Evolutionary conservation across 495 filamentous ascomycete genomes (phyloP).

Genomic region (Echria macrotheca): DNA sequence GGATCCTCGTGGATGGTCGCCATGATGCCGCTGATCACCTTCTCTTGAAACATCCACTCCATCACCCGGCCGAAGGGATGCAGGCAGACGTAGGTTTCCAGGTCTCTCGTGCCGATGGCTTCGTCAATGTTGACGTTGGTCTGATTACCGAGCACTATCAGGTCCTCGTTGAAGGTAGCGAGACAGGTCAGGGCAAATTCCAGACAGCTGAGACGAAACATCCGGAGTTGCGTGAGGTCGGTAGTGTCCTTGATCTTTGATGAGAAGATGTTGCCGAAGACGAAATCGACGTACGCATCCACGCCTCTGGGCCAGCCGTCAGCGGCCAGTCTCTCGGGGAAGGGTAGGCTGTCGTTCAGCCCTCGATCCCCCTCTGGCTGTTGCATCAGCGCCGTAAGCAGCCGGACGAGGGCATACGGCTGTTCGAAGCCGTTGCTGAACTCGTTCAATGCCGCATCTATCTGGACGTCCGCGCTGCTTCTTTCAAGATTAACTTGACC

Average conservation of each 20-base stretch:
- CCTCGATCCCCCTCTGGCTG: conserved; percentile 52
- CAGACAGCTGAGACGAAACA: conserved; percentile 72
- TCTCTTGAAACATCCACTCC: conserved; percentile 96
- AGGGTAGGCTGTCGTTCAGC: conserved; percentile 71
- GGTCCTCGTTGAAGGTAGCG: conserved; percentile 81
- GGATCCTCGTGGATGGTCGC: conserved; percentile 67
- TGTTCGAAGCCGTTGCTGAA: conserved; percentile 72
- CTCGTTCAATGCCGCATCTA: conserved; percentile 50
- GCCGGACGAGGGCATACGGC: conserved; percentile 69
- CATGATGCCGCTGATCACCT: conserved; percentile 74
- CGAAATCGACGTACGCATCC: conserved; percentile 87
- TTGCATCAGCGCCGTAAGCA: conserved; percentile 62
- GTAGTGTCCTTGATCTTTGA: conserved; percentile 53
- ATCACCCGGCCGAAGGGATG: conserved; percentile 91
- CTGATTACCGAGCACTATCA: conserved; percentile 74
- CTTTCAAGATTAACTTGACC: too few relatives aligned
- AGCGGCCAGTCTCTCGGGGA: conserved; percentile 81
- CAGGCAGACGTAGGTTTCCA: conserved; percentile 71
- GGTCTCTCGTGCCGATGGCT: conserved; percentile 61
- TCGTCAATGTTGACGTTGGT: conserved; percentile 67
- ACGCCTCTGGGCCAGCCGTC: conserved; percentile 77
- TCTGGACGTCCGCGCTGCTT: conserved; percentile 36
- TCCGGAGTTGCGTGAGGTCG: conserved; percentile 56
- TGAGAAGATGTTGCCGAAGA: conserved; percentile 67
- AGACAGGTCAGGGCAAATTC: conserved; percentile 72